phyloP scores from a whole-genome alignment of 2,329 filamentous ascomycete genomes.

The Neonectria ditissima region DNA sequence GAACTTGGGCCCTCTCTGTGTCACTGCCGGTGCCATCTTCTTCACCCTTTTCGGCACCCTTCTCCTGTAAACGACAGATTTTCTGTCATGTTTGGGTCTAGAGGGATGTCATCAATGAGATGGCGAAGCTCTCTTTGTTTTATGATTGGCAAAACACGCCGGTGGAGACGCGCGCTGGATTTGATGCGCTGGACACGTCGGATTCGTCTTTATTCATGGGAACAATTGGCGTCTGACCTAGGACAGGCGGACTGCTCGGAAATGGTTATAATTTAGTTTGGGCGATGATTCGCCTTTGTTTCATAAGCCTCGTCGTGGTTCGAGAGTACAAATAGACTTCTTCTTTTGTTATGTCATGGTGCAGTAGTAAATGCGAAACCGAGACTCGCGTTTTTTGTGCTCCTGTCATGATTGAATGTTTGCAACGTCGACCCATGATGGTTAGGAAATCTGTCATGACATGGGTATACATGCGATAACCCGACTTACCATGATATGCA shows the following conservation, averaged over 20 bases:
- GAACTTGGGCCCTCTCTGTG: slow-evolving; percentile 49
- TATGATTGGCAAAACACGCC: slow-evolving; percentile 37
- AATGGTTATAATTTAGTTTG: slow-evolving; percentile 47
- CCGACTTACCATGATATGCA: background rate
- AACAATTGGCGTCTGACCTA: slow-evolving; percentile 43
- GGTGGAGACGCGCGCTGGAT: slow-evolving; percentile 36
- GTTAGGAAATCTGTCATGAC: background rate
- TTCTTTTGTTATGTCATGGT: slow-evolving; percentile 18
- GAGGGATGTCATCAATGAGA: slow-evolving; percentile 22
- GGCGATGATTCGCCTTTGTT: slow-evolving; percentile 41
- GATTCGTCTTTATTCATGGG: slow-evolving; percentile 41
- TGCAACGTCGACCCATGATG: too few species aligned
- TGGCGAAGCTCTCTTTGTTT: slow-evolving; percentile 28
- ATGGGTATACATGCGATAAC: too few species aligned
- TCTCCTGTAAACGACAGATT: slow-evolving; percentile 50
- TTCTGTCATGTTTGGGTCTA: slow-evolving; percentile 18
- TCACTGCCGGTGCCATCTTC: slow-evolving; percentile 51
- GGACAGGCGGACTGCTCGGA: slow-evolving; percentile 40
- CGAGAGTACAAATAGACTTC: slow-evolving; percentile 41
- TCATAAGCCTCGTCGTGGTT: slow-evolving; percentile 36
- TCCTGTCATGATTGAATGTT: background rate
- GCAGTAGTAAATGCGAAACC: slow-evolving; percentile 7
- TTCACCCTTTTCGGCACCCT: slow-evolving; percentile 55
- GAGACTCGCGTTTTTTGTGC: too few species aligned
- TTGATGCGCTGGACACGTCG: slow-evolving; percentile 39